Base-by-base conservation (phyloP, 345 rosid species). In the Eucalyptus virginea region DNA sequence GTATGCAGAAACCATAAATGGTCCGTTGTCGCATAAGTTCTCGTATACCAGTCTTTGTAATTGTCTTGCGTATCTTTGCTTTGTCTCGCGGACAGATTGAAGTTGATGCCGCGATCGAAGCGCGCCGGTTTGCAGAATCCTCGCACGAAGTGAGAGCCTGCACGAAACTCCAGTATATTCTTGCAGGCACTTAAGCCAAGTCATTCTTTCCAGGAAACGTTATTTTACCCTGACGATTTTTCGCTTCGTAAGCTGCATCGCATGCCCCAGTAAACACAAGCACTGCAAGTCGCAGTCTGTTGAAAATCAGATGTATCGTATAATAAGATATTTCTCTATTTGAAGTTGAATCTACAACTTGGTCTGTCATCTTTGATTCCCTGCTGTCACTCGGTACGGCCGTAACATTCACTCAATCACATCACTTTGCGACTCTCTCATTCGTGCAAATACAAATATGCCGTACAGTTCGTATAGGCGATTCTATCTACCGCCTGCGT, bases 401-500 rank as follows among this genome's bases (percentile, higher is more conserved):
- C 47, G 42, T 21, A 9, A 40, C 47, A 40, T 21, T 16, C 37
- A 77, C 47, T 3, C 47, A 77, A 21, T 37, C 83, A 10, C 45
- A 77, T 40, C 47, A 3, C 45, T 77, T 7, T n/a, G 42, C 44
- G 26, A 5, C 83, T 37, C 47, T 3, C 47, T 77, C 83, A 10
- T 21, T 77, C 47, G 47, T 1, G 83, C 9, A 77, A 11, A 77
- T 77, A 37, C 16, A 77, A 21, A 77, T 21, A 37, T 23, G 30
- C 30, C 26, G 47, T 24, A 24, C 11, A 11, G 9, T 5, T 40
- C 12, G 47, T 4, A 40, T 23, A 77, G 26, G 47, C 47, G 30
- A 40, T n/a, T 87, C 90, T 72, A 90, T 45, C 92, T 86, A 87
- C 93, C 87, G 32, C 85, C 91, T 81, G 54, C 24, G 8, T 49